Percentiles rank a stretch among this genome's conserved stretches.
These are phyloP conservation scores for Trichoderma brevicompactum DNA, from an alignment of 2,329 filamentous ascomycete genomes.

Conservation along the genomic window DNA sequence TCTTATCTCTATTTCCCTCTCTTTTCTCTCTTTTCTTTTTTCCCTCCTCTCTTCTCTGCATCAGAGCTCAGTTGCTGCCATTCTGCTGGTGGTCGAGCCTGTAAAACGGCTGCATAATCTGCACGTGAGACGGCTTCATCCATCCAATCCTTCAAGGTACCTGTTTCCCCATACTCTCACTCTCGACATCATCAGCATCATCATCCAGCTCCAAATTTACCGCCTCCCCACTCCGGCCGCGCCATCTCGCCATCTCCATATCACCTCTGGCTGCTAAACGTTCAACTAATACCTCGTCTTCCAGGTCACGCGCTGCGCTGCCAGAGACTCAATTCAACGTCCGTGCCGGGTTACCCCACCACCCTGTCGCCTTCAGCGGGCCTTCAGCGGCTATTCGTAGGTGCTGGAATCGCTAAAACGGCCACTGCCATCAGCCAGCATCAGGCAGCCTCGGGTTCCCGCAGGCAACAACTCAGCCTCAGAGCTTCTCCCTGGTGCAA, in stretches of 20 bases:
- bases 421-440: not conserved
- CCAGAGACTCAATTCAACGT: not conserved
- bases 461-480: constrained; percentile 29
- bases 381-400: constrained; percentile 6
- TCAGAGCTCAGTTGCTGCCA: not conserved
- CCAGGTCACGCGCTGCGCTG: constrained; percentile 18
- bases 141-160: not conserved
- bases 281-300: constrained; percentile 6
- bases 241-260: not conserved
- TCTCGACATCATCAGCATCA: not conserved
- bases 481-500: not conserved
- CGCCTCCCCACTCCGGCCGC: not conserved
- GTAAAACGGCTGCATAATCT: constrained; percentile 4
- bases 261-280: not conserved
- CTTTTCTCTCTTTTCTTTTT: not conserved
- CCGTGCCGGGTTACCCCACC: not conserved
- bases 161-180: not conserved
- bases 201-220: too few relatives aligned
- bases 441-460: constrained; percentile 27
- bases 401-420: not conserved
- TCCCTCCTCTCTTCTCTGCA: not conserved
- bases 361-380: not conserved
- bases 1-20: not conserved
- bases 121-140: constrained; percentile 1
- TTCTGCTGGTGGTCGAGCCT: not conserved